These are phyloP conservation scores for Saccharomyces hybrid DNA, from an alignment of 1,139 yeast species.

Conservation along the genomic window DNA sequence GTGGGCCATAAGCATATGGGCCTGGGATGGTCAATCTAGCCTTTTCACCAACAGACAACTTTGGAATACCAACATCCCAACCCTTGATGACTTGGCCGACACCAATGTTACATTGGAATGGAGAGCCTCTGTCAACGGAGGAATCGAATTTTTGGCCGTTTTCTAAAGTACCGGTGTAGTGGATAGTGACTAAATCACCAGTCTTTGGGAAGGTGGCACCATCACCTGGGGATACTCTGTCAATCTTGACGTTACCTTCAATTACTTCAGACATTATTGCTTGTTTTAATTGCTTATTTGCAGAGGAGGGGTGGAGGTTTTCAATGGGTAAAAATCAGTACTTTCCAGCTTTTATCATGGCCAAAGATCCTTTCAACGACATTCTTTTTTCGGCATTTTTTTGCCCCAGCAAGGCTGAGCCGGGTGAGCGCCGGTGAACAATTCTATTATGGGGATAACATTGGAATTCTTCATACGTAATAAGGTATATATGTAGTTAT, in stretches of 20 bases:
- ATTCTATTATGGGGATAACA: too few species aligned
- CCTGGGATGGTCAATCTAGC: conserved; percentile 90
- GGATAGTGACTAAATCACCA: conserved; percentile 86
- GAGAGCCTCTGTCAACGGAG: conserved; percentile 86
- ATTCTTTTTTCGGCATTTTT: not conserved
- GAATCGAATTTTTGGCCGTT: conserved; percentile 94
- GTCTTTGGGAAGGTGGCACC: conserved; percentile 76
- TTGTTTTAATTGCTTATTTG: not conserved
- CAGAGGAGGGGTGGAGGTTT: not conserved
- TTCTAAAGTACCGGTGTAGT: conserved; percentile 90
- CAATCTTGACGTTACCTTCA: conserved; percentile 36
- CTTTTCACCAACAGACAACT: conserved; percentile 85
- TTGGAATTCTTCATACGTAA: not conserved
- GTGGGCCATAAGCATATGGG: conserved; percentile 83
- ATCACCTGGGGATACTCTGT: conserved; percentile 46
- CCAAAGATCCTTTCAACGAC: not conserved
- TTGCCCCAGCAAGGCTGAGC: not conserved
- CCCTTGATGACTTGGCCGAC: conserved; percentile 94
- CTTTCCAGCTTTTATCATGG: too few species aligned
- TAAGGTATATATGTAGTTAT: too few species aligned
- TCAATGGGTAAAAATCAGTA: not conserved
- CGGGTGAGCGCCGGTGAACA: not conserved
- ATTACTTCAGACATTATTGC: conserved; percentile 30
- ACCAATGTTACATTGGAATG: conserved; percentile 89
- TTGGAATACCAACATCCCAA: conserved; percentile 90